Base-by-base conservation (phyloP, 768 basidiomycete genomes). In the Kwoniella sp. region DNA sequence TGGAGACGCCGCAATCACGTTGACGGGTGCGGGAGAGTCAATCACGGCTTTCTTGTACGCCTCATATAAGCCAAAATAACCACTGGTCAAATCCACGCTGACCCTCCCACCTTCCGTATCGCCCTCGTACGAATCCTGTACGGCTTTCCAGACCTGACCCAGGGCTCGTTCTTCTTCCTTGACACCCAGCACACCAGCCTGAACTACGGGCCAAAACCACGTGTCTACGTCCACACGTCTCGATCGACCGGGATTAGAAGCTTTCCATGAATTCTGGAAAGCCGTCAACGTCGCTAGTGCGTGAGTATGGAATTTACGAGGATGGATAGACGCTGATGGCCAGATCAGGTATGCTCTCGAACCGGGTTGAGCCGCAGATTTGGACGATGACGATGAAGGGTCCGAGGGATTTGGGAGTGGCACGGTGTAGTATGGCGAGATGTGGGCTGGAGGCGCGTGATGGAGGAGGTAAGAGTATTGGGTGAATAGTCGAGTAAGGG, bases 61-160 rank as follows among this genome's bases (percentile, higher is more conserved):
- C 62, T 84, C 82, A 74, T 90, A 90, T 30, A 98, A 82, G 7
- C 90, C 90, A 76, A 99, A 98, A 80, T 99, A 99, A 12, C 96
- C 96, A 71, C 89, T 93, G 7, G 96, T 99, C 74, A 97, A 82
- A 77, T 96, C 90, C 27, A 84, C 74, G 88, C 79, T 19, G 85
- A 72, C n/a, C 86, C 86, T 19, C 82, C 78, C 55, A 15, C 27
- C 51, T 10, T 68, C 61, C 44, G 27, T 17, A 1, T 58, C 62
- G 17, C 46, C 22, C 2, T 68, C 63, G 26, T 71, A 68, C 15
- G 77, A 63, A 40, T 66, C 64, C 26, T 77, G 68, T 1, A 79
- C 79, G 1, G 74, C 68, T 22, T 65, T 58, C 65, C 78, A 81
- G 19, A 83, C 71, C 27, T 56, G 56, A 1, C 73, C 78, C 37